Evolutionary conservation across 352 stramenopile genomes (phyloP).

Genomic region (Phytophthora cryptogea): DNA sequence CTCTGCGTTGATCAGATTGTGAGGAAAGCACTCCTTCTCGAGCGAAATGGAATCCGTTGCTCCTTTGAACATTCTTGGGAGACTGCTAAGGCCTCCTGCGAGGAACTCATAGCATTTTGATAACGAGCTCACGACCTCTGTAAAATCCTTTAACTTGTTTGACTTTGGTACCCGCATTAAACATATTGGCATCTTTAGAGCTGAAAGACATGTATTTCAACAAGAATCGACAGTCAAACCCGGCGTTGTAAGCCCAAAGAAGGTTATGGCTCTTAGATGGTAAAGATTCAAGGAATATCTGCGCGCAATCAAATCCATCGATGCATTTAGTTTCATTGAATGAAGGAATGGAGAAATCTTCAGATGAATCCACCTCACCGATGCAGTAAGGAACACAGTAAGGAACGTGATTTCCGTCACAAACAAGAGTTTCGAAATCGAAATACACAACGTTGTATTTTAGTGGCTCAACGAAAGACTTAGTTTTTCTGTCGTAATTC

Average conservation of each 20-base stretch:
- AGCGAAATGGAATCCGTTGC: neutral
- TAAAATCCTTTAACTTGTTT: conserved; percentile 11
- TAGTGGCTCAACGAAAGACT: conserved; percentile 2
- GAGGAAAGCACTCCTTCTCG: conserved; percentile 14
- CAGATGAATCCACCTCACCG: no score
- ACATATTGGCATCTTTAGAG: conserved; percentile 6
- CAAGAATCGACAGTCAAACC: conserved; percentile 6
- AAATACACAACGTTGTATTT: conserved; percentile 14
- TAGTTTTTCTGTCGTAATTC: conserved; percentile 4
- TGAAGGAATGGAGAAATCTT: no score
- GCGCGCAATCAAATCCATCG: conserved; percentile 11
- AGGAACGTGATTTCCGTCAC: conserved; percentile 3
- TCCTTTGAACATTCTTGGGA: conserved; percentile 9
- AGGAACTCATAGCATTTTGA: conserved; percentile 15
- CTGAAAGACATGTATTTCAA: conserved; percentile 2
- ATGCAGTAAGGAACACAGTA: conserved; percentile 16
- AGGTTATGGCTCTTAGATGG: conserved; percentile 8
- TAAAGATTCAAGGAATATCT: conserved; percentile 7
- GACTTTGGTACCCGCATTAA: conserved; percentile 4
- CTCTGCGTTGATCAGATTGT: conserved; percentile 6
- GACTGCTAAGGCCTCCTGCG: neutral
- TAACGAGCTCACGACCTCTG: conserved; percentile 2
- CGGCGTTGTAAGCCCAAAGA: conserved; percentile 9
- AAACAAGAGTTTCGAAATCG: conserved; percentile 13
- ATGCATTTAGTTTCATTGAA: conserved; percentile 11